phyloP scores from a whole-genome alignment of 495 filamentous ascomycete genomes.

The Achaetomiella virescens region DNA sequence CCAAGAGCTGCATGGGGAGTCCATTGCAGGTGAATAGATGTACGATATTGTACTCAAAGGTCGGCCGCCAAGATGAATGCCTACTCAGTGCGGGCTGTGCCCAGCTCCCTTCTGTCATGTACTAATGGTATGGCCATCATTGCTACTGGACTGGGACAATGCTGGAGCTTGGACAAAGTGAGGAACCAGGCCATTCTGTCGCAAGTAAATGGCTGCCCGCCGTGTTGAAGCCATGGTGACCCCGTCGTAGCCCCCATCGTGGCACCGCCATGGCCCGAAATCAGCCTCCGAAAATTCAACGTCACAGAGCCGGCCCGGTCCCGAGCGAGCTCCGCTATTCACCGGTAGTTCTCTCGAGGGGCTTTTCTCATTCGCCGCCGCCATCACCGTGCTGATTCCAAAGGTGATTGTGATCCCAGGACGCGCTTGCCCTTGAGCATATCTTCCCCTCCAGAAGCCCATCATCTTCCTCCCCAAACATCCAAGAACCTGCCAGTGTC shows the following conservation, averaged over 20 bases:
- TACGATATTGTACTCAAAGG: too few relatives aligned
- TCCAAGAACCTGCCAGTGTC: not conserved
- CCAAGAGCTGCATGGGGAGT: too few relatives aligned
- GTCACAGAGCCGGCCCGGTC: not conserved
- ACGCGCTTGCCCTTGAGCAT: not conserved
- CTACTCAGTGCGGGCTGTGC: too few relatives aligned
- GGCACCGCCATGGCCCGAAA: not conserved
- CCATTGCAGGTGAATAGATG: too few relatives aligned
- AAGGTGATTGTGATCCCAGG: not conserved
- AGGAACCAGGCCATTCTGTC: too few relatives aligned
- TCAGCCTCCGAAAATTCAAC: constrained; percentile 3
- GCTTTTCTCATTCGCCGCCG: not conserved
- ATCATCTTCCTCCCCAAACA: not conserved
- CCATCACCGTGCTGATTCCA: not conserved
- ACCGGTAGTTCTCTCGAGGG: not conserved
- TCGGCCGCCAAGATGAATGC: too few relatives aligned
- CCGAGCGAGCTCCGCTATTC: not conserved
- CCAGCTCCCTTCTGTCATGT: too few relatives aligned
- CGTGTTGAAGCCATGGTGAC: too few relatives aligned
- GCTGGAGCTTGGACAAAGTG: too few relatives aligned
- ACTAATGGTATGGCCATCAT: too few relatives aligned
- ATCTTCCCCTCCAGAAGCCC: not conserved
- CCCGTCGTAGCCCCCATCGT: not conserved
- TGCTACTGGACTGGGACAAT: too few relatives aligned
- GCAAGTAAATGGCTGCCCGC: too few relatives aligned